Evolutionary conservation across 805 yeast species (phyloP), one percentile per base, ranked within the genome.

Genomic region (Hanseniaspora clermontiae): DNA sequence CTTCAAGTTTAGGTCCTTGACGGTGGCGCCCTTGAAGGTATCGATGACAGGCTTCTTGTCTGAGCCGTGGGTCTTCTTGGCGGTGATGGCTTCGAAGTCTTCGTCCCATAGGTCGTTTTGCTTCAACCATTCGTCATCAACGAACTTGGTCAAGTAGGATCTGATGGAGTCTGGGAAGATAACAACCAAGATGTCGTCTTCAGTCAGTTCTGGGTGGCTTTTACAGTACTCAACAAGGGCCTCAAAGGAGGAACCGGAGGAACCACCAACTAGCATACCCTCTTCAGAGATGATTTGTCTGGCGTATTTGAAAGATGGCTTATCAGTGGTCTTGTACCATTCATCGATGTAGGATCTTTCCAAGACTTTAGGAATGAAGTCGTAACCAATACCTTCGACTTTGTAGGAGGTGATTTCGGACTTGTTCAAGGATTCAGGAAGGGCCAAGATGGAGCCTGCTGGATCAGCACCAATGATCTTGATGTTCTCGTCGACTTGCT

Each of bases 351-450:
- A 68, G 15, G 68, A 63, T 70, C 93, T 78, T 65, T 82, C 74
- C 67, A 87, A 76, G 20, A 84, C 95, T 54, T 85, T 85, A 51
- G 95, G 95, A 60, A 87, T 74, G 66, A 87, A 87, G 71, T 87
- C 95, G 69, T 87, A 87, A 62, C 95, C 95, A 62, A 87, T 87
- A 70, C 95, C 95, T 72, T 87, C 95, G 50, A 87, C 95, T 65
- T 85, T 77, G 71, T 87, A 87, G 49, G 77, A 84, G 36, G 75
- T 67, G 24, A 69, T 63, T 47, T 70, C 73, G 32, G 81, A 69
- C 34, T 74, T 66, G 69, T 87, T 87, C 65, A 87, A 75, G 7
- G 80, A 66, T 66, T 81, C 91, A 38, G 95, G 95, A 52, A 74
- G 74, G 36, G 95, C 95, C 62, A 87, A 77, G 63, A 87, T 85